Evolutionary conservation across 2,329 filamentous ascomycete genomes (phyloP).

Genomic region (Dothideomycetes sp.): DNA sequence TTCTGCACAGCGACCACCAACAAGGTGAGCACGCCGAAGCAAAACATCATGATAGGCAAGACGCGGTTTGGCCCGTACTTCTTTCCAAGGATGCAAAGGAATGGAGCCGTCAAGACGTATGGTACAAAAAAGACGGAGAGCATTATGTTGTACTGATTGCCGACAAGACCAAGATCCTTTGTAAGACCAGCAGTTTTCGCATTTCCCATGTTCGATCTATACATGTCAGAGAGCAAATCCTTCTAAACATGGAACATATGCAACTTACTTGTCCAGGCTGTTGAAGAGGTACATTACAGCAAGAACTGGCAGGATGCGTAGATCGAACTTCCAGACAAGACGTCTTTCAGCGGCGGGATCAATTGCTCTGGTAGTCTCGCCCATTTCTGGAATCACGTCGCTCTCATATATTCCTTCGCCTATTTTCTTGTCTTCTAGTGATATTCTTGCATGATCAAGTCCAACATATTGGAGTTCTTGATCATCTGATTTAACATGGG

Average conservation of each 20-base stretch:
- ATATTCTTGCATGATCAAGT: no score
- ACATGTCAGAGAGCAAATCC: no score
- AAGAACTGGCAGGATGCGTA: constrained; percentile 37
- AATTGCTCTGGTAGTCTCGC: no score
- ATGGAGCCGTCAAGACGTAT: constrained; percentile 59
- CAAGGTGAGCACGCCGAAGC: constrained; percentile 55
- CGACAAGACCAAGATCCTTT: constrained; percentile 47
- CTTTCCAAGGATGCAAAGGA: constrained; percentile 56
- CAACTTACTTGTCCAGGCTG: constrained; percentile 40
- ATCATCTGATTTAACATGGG: no score
- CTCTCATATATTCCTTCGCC: no score
- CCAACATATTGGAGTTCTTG: no score
- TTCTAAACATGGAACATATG: no score
- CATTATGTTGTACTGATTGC: constrained; percentile 57
- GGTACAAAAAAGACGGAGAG: constrained; percentile 65
- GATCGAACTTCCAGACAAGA: not conserved
- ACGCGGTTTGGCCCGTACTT: constrained; percentile 53
- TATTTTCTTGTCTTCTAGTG: no score
- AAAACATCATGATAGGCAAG: constrained; percentile 57
- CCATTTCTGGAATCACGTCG: no score
- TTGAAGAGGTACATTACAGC: constrained; percentile 53
- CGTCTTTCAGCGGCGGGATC: not conserved
- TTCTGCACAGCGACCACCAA: constrained; percentile 45
- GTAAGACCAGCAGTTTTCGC: constrained; percentile 35
- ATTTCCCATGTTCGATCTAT: constrained; percentile 27